Evolutionary conservation across 1,139 yeast species (phyloP), one percentile per base, ranked within the genome.

Genomic region (Suhomyces taliae): DNA sequence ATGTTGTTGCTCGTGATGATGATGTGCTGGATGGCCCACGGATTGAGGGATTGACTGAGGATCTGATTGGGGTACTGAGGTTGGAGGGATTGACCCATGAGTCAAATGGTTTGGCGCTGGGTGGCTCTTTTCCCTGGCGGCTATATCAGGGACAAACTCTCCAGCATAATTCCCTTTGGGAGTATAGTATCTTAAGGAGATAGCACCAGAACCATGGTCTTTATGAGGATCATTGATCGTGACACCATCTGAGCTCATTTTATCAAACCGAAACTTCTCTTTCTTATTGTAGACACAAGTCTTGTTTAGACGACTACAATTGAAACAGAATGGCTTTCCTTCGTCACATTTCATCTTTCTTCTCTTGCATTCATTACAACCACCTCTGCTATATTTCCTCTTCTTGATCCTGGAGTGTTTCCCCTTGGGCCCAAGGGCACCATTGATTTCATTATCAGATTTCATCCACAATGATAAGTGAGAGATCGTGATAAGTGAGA

Each of bases 311-410:
- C 82, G 63, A 5, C 74, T 54, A 57, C 90, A 84, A 52, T 81
- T 82, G 49, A 39, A 40, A 48, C 66, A 62, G 34, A 44, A 51
- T 7, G 65, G 65, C 39, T 50, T 48, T 11, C 54, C 52, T 43
- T 62, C 66, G 45, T 62, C 66, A 43, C 65, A 62, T 54, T 83
- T 84, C 67, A 81, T 76, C 57, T 82, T 81, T 43, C 88, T 66
- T 41, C 83, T 62, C 58, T 82, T 82, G 61, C 90, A 84, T 58
- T 82, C 86, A 19, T 67, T 65, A 55, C 90, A 84, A 3, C 89
- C 90, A 36, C 78, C 79, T 40, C 86, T 65, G 40, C 83, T 76
- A 57, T 83, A 82, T 51, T 73, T 73, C 37, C 83, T 56, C 59
- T 76, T 79, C 57, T 72, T 75, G 62, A 46, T 43, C 11, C 44